Percentiles rank a stretch among this genome's conserved stretches.
Conservation (phyloP, 192 early-diverging fungal genomes). For the Haplosporangium gracile region DNA sequence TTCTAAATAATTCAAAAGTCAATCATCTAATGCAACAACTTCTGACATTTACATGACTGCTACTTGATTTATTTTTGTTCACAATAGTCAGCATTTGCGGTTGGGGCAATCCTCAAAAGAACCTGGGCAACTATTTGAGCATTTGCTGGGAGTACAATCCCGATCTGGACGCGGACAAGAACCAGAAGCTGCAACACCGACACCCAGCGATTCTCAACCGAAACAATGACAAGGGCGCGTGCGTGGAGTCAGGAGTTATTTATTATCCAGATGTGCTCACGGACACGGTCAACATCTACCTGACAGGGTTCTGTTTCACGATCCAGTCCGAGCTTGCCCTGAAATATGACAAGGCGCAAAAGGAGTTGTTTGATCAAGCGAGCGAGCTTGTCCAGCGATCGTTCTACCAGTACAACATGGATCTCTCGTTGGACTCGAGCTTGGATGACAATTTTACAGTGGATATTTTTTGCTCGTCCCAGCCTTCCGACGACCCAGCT, state of each 20-base stretch:
- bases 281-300: background rate
- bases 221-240: slow-evolving; percentile 19
- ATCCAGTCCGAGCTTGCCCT: slow-evolving; percentile 50
- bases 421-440: slow-evolving; percentile 46
- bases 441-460: slow-evolving; percentile 58
- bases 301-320: slow-evolving; percentile 45
- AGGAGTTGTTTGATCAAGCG: slow-evolving; percentile 39
- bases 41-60: background rate
- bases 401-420: slow-evolving; percentile 51
- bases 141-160: slow-evolving; percentile 54
- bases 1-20: background rate
- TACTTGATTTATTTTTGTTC: background rate
- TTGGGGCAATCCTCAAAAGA: slow-evolving; percentile 52
- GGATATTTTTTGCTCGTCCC: slow-evolving; percentile 51
- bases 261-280: slow-evolving; percentile 29
- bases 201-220: slow-evolving; percentile 20
- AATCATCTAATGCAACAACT: background rate
- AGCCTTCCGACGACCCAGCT: slow-evolving; percentile 4
- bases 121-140: slow-evolving; percentile 54
- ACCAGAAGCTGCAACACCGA: slow-evolving; percentile 26
- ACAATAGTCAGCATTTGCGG: slow-evolving; percentile 47
- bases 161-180: slow-evolving; percentile 43
- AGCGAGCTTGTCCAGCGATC: slow-evolving; percentile 41
- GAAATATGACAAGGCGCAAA: slow-evolving; percentile 31
- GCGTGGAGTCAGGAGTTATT: slow-evolving; percentile 34